Percentiles rank a stretch among this genome's conserved stretches.
Conservation (phyloP, 345 rosid species). For the Abelmoschus esculentus region DNA sequence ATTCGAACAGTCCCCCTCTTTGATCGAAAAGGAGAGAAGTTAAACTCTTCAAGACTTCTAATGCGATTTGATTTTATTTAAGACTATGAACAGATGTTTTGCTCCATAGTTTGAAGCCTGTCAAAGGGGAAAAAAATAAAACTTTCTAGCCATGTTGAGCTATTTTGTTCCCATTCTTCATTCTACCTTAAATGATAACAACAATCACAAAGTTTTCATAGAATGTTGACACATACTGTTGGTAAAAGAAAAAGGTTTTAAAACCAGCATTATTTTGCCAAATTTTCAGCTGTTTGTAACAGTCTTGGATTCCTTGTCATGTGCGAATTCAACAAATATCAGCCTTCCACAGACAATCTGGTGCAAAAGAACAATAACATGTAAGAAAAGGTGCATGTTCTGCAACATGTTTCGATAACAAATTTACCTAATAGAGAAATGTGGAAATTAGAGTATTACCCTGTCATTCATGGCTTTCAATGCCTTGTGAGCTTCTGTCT, state of each 20-base stretch:
- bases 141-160: too few species aligned
- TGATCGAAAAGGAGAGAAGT: conserved; percentile 45
- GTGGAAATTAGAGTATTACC: conserved; percentile 19
- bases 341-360: conserved; percentile 5
- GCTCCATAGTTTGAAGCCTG: not conserved
- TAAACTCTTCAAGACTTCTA: conserved; percentile 56
- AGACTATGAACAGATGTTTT: not conserved
- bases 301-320: not conserved
- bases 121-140: too few species aligned
- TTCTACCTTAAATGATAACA: not conserved
- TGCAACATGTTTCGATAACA: too few species aligned
- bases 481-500: conserved; percentile 51
- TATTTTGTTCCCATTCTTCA: too few species aligned
- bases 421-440: not conserved
- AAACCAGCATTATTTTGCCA: not conserved
- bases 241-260: not conserved
- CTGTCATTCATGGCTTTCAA: conserved; percentile 56
- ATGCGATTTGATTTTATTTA: conserved; percentile 49
- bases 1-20: conserved; percentile 65
- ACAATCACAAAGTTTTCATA: not conserved
- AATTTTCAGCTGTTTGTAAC: not conserved
- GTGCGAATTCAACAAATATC: conserved; percentile 2
- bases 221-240: not conserved
- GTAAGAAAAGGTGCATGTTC: not conserved
- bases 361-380: not conserved